These are phyloP conservation scores for Pyricularia pennisetigena DNA, from an alignment of 2,329 filamentous ascomycete species.

Conservation along the genomic window DNA sequence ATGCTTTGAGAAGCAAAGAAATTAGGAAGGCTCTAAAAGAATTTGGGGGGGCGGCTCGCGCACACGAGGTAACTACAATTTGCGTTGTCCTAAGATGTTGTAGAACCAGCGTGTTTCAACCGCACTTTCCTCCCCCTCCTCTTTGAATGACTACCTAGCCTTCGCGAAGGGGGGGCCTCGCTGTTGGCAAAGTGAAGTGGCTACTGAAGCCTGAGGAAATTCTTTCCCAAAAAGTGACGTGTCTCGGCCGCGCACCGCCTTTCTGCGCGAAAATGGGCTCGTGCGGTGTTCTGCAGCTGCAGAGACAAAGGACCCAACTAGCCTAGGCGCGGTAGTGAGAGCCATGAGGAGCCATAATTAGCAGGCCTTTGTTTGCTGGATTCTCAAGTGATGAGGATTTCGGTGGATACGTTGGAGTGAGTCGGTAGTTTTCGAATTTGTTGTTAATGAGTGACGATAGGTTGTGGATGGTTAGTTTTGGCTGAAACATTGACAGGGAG, in stretches of 20 bases:
- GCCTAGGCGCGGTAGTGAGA: neutral
- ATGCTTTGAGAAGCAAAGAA: neutral
- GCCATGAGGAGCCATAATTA: conserved; percentile 5
- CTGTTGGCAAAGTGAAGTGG: neutral
- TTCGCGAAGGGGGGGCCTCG: neutral
- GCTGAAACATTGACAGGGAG: neutral
- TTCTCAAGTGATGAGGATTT: neutral
- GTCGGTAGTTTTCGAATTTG: neutral
- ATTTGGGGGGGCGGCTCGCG: neutral
- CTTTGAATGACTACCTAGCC: neutral
- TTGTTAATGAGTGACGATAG: conserved; percentile 1
- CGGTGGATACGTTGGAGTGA: neutral
- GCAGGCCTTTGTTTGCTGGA: neutral
- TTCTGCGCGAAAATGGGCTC: neutral
- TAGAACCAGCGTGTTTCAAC: neutral
- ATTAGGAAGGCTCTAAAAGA: neutral
- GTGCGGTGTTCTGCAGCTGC: neutral
- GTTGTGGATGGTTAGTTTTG: neutral
- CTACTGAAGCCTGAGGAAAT: neutral
- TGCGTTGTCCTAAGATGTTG: neutral
- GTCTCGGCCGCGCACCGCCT: neutral
- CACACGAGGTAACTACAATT: neutral
- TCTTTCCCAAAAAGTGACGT: neutral
- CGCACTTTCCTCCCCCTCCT: neutral
- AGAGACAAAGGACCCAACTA: neutral